Evolutionary conservation across 2,329 filamentous ascomycete genomes (phyloP), one percentile per base, ranked within the genome.

Genomic region (Paramyrothecium roridum): DNA sequence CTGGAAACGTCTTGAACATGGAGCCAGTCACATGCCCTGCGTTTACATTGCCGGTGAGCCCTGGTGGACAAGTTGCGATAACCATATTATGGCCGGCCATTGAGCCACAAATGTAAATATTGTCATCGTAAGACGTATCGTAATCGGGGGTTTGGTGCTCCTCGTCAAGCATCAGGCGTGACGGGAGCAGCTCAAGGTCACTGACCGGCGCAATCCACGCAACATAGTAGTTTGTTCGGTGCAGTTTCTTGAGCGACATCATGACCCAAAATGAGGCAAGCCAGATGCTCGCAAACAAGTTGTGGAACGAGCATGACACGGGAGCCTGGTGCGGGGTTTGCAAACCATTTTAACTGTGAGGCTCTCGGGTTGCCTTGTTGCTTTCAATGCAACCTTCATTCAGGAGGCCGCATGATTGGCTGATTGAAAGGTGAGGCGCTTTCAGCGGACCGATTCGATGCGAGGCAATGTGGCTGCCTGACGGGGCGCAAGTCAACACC

Each of bases 1-100:
- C 19, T 2, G 23, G 43, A 7, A 57, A 56, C 12, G 49, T 56
- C 6, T 48, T 11, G 1, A 2, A 6, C 52, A 58, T 48, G 13
- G 55, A 48, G 6, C 7, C 16, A 13, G 12, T 13, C 6, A 43
- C 37, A 17, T 17, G 4, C 13, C 7, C 37, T 17, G 19, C 59
- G 10, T 34, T 52, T 2, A 55, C 57, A 1, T 55, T 55, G 16
- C 56, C 54, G 8, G 59, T 57, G 4, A 55, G 47, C 3, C 53
- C 54, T 3, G 48, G 43, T 1, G 61, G 57, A 12, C 61, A 22
- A 16, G 57, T 59, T 2, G 57, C 52, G 23, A 62, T 58, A 30
- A 54, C 60, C n/a, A 61, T 17, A 12, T 62, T 61, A 34, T 62
- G 61, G 2, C 47, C 47, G n/a, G 21, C 47, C 22, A 49, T 17